Evolutionary conservation across 139 green algal species (phyloP), one percentile per base, ranked within the genome.

Genomic region (Volvox africanus): DNA sequence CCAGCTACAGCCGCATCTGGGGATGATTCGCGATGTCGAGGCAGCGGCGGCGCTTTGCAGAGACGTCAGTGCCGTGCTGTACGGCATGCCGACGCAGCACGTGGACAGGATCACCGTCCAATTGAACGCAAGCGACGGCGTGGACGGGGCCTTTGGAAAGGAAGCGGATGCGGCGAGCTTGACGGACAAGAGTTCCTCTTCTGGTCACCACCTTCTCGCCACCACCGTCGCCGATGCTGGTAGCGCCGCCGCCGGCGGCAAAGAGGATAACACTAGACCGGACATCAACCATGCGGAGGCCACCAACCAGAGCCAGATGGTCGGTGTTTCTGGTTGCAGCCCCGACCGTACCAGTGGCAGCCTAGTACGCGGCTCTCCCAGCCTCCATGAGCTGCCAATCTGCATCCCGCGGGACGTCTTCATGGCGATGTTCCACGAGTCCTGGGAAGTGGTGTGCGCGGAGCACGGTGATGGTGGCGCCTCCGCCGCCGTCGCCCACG

Each of bases 11-110:
- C 69, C 85, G 69, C 69, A 73, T 19, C 85, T 89, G 68, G 2
- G 35, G 69, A 71, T 35, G 69, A 2, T 89, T 6, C 12, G 6
- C 0, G 85, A 89, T 50, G 85, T 89, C 26, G 44, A 71, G 85
- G 85, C 85, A 37, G n/a, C n/a, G 26, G 85, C 85, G 68, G 85
- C 69, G 69, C 85, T 89, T 69, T 73, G 69, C 44, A 22, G 36
- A 1, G 85, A 89, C 28, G 17, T 82, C 0, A 28, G 69, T 33
- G 85, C n/a, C 69, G 69, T 71, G 13, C 6, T 89, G 37, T 82
- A 73, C 69, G n/a, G 44, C 69, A 71, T 21, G 13, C 13, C 1
- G 61, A 55, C 44, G 44, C 44, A 55, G 44, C 44, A 55, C 44
- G 44, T 55, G 44, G 44, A 55, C 44, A 55, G 9, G 9, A n/a